Percentiles rank a stretch among this genome's conserved stretches.
These are phyloP conservation scores for Curvularia sp. DNA, from an alignment of 2,329 filamentous ascomycete species.

Conservation along the genomic window DNA sequence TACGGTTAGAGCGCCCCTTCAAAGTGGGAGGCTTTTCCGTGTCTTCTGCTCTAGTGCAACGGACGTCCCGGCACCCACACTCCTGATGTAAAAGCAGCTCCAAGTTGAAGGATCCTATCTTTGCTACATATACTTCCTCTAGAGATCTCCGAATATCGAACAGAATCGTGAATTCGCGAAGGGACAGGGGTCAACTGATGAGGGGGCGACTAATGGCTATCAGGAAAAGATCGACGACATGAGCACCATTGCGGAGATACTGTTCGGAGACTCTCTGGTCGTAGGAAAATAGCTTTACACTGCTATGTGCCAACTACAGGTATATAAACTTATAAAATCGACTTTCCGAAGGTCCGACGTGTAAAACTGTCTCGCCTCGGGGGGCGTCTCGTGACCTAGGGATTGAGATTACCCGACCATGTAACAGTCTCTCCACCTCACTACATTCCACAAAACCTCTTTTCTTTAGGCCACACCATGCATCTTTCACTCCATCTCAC, in stretches of 20 bases:
- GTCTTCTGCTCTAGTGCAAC: not conserved
- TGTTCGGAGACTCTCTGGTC: not conserved
- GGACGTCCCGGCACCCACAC: not conserved
- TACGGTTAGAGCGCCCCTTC: not conserved
- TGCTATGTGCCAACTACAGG: not conserved
- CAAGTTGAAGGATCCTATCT: not conserved
- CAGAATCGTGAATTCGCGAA: not conserved
- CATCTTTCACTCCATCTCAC: too few relatives aligned
- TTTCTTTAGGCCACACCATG: too few relatives aligned
- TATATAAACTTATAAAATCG: not conserved
- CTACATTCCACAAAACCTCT: too few relatives aligned
- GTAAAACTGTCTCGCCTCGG: conserved; percentile 6
- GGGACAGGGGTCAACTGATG: not conserved
- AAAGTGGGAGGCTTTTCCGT: not conserved
- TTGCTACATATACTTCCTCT: not conserved
- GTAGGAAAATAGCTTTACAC: not conserved
- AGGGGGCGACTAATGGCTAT: not conserved
- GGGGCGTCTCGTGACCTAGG: conserved; percentile 3
- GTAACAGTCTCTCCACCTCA: too few relatives aligned
- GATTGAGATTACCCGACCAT: conserved; percentile 8
- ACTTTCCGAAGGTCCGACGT: not conserved
- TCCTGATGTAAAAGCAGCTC: not conserved
- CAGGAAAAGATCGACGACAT: not conserved
- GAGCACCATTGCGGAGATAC: not conserved
- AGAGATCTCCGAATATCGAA: not conserved